Percentiles rank a stretch among this genome's conserved stretches.
These are phyloP conservation scores for Rosa rugosa DNA, from an alignment of 306 rosid genomes.

Conservation along the genomic window DNA sequence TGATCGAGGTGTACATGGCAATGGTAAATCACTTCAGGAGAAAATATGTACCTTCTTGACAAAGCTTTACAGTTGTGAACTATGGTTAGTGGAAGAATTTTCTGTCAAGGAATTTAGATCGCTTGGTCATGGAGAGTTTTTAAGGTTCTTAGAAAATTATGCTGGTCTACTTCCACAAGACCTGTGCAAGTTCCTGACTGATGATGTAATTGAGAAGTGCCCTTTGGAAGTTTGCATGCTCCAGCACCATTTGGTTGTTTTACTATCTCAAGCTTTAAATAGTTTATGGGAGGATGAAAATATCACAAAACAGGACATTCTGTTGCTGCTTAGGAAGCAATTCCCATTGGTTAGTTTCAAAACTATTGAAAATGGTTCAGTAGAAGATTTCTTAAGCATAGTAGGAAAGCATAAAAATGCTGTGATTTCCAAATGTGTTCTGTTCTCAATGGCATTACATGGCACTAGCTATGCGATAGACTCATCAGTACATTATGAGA, in stretches of 20 bases:
- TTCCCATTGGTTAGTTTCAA: conserved; percentile 68
- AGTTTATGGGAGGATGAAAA: conserved; percentile 57
- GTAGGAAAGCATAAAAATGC: conserved; percentile 42
- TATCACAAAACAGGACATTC: conserved; percentile 55
- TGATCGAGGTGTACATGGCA: conserved; percentile 39
- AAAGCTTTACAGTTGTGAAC: conserved; percentile 68
- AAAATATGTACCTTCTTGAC: conserved; percentile 44
- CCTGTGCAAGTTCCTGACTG: conserved; percentile 42
- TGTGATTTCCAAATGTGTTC: conserved; percentile 55
- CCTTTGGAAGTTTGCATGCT: conserved; percentile 61
- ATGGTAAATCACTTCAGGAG: conserved; percentile 32
- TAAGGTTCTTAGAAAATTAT: conserved; percentile 61
- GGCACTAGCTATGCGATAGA: conserved; percentile 40
- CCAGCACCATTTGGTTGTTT: conserved; percentile 55
- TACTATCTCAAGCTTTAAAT: conserved; percentile 73
- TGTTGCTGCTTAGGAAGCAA: conserved; percentile 64
- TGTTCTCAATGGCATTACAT: conserved; percentile 67
- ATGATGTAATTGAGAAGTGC: conserved; percentile 39
- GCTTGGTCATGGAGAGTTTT: conserved; percentile 81
- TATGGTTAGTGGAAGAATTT: conserved; percentile 75
- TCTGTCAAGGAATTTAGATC: conserved; percentile 58
- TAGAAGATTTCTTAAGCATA: conserved; percentile 52
- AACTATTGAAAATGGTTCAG: conserved; percentile 45
- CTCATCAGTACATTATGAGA: conserved; percentile 36
- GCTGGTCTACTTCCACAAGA: conserved; percentile 58